Evolutionary conservation across 2,329 filamentous ascomycete genomes (phyloP).

Genomic region (Cadophora sp.): DNA sequence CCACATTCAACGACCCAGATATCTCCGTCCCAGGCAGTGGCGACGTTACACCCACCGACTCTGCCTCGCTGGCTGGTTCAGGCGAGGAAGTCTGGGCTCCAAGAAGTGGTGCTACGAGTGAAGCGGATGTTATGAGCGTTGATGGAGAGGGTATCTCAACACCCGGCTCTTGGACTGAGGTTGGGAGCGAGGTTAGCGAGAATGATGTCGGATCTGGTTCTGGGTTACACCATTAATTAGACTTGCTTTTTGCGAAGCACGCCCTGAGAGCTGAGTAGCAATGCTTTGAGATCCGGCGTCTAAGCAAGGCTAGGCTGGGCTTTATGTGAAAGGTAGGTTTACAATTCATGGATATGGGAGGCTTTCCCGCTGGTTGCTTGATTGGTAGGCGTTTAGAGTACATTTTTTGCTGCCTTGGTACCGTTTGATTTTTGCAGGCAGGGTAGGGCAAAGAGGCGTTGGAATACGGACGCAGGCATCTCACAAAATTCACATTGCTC

Average conservation of each 20-base stretch:
- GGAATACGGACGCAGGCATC: not conserved
- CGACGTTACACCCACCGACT: constrained; percentile 65
- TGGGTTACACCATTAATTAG: constrained; percentile 35
- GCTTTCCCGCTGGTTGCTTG: not conserved
- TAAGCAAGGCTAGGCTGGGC: not conserved
- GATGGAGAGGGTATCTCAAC: constrained; percentile 63
- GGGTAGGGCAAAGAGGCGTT: not conserved
- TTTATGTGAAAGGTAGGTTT: not conserved
- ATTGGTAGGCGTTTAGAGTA: not conserved
- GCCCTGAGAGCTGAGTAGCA: too few relatives aligned
- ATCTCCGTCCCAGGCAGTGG: constrained; percentile 52
- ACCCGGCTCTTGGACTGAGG: constrained; percentile 69
- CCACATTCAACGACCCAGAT: constrained; percentile 39
- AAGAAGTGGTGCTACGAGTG: constrained; percentile 48
- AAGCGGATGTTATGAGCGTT: constrained; percentile 65
- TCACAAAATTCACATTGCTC: not conserved
- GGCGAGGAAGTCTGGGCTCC: constrained; percentile 51
- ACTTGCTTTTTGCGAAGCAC: constrained; percentile 12
- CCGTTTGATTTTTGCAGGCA: too few relatives aligned
- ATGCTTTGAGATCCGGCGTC: too few relatives aligned
- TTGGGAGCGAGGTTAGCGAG: constrained; percentile 65
- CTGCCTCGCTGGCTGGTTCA: constrained; percentile 60
- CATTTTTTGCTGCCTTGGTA: too few relatives aligned
- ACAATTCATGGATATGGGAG: not conserved
- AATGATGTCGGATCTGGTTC: constrained; percentile 41